A percentile compares a stretch with the other conserved stretches of the same genome.
These are phyloP conservation scores for Hymenoscyphus occultus DNA, from an alignment of 2,329 filamentous ascomycete species.

Conservation along the genomic window DNA sequence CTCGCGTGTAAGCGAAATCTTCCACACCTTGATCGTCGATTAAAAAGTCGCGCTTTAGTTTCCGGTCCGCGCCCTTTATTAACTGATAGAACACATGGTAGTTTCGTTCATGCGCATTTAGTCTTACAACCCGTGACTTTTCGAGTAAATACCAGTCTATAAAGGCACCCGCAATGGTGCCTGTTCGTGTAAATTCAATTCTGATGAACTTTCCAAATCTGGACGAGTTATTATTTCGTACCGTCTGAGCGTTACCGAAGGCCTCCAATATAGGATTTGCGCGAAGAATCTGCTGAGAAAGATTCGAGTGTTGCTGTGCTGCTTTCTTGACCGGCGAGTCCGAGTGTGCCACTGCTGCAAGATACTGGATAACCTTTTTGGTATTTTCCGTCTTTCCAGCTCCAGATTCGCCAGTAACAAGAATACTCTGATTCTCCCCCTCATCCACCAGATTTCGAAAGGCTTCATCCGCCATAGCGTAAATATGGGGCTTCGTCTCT, in stretches of 20 bases:
- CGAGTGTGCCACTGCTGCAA: slow-evolving; percentile 86
- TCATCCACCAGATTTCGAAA: slow-evolving; percentile 95
- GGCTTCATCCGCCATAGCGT: slow-evolving; percentile 94
- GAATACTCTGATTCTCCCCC: slow-evolving; percentile 92
- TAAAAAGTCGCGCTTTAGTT: slow-evolving; percentile 73
- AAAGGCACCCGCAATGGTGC: slow-evolving; percentile 90
- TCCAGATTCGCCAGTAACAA: slow-evolving; percentile 96
- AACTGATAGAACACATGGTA: slow-evolving; percentile 99
- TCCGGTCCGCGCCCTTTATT: slow-evolving; percentile 73
- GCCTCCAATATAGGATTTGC: slow-evolving; percentile 97
- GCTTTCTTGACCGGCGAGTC: slow-evolving; percentile 67
- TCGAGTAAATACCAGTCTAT: slow-evolving; percentile 99
- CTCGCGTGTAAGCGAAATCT: slow-evolving; percentile 87
- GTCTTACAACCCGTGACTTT: slow-evolving; percentile 92
- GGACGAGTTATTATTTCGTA: slow-evolving; percentile 97
- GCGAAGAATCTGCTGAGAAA: slow-evolving; percentile 93
- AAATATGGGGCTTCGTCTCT: slow-evolving; percentile 96
- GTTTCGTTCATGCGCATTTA: slow-evolving; percentile 85
- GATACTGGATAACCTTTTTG: slow-evolving; percentile 98
- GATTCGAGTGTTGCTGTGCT: slow-evolving; percentile 68
- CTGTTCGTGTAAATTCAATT: slow-evolving; percentile 85
- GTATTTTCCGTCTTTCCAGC: slow-evolving; percentile 99
- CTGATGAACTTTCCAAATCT: slow-evolving; percentile 98
- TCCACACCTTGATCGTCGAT: slow-evolving; percentile 73
- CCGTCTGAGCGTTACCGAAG: slow-evolving; percentile 96